phyloP scores from a whole-genome alignment of 2,329 filamentous ascomycete species.

The Cercospora sesami region DNA sequence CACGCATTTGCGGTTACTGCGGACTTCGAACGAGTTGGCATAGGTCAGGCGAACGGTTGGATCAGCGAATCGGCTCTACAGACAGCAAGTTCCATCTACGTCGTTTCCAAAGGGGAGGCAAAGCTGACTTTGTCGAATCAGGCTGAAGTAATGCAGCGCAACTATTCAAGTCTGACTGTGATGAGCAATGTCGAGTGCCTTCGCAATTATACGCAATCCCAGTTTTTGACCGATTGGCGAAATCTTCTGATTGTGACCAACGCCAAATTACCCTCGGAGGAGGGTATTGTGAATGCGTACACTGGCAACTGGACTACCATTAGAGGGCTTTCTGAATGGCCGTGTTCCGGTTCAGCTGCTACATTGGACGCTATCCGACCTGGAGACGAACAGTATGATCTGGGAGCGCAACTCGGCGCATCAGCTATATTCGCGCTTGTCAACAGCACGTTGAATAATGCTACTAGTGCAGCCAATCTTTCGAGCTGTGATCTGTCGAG shows the following conservation, averaged over 20 bases:
- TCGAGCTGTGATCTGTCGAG: neutral
- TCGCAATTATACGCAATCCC: neutral
- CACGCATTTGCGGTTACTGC: neutral
- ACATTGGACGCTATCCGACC: neutral
- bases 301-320: neutral
- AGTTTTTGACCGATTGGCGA: neutral
- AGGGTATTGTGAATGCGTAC: neutral
- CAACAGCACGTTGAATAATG: neutral
- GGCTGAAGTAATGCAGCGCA: neutral
- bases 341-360: neutral
- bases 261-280: neutral
- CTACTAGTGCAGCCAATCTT: neutral
- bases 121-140: neutral
- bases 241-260: neutral
- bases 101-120: too few relatives aligned
- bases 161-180: neutral
- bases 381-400: neutral
- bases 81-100: neutral
- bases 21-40: neutral
- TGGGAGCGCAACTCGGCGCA: neutral
- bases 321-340: neutral
- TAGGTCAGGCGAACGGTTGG: neutral
- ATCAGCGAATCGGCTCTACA: neutral
- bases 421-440: neutral
- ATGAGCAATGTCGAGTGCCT: neutral